phyloP scores from a whole-genome alignment of 495 filamentous ascomycete genomes.

The Hypoxylon intermedium region DNA sequence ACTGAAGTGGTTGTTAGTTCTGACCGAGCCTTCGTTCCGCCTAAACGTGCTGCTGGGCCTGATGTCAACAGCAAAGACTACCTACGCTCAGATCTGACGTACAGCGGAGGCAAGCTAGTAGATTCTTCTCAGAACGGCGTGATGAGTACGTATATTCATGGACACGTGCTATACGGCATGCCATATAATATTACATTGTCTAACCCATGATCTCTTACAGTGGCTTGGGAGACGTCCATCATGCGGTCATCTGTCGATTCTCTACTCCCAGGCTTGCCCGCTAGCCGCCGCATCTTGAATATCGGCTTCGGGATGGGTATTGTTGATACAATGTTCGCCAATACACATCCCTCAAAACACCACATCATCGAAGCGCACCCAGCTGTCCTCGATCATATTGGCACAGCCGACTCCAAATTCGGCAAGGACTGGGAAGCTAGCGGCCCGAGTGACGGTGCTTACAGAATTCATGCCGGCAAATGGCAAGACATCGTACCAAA shows the following conservation, averaged over 20 bases:
- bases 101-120: constrained; percentile 74
- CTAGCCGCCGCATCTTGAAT: constrained; percentile 79
- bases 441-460: constrained; percentile 50
- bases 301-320: constrained; percentile 98
- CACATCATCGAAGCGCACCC: constrained; percentile 96
- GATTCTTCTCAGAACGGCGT: constrained; percentile 86
- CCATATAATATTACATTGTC: background rate
- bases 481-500: constrained; percentile 85
- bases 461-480: constrained; percentile 61
- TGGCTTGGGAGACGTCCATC: constrained; percentile 93
- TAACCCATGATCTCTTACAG: constrained; percentile 42
- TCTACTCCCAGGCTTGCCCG: constrained; percentile 45
- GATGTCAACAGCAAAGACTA: constrained; percentile 72
- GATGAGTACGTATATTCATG: constrained; percentile 61
- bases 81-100: constrained; percentile 77
- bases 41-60: constrained; percentile 40
- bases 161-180: background rate
- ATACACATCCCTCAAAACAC: constrained; percentile 68
- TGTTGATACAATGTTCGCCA: constrained; percentile 82
- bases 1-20: constrained; percentile 41
- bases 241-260: constrained; percentile 77
- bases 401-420: constrained; percentile 50
- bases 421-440: constrained; percentile 53
- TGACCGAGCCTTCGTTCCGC: constrained; percentile 46
- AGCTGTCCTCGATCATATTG: constrained; percentile 74